These are phyloP conservation scores for Pythium folliculosum DNA, from an alignment of 352 stramenopile genomes.

Conservation along the genomic window DNA sequence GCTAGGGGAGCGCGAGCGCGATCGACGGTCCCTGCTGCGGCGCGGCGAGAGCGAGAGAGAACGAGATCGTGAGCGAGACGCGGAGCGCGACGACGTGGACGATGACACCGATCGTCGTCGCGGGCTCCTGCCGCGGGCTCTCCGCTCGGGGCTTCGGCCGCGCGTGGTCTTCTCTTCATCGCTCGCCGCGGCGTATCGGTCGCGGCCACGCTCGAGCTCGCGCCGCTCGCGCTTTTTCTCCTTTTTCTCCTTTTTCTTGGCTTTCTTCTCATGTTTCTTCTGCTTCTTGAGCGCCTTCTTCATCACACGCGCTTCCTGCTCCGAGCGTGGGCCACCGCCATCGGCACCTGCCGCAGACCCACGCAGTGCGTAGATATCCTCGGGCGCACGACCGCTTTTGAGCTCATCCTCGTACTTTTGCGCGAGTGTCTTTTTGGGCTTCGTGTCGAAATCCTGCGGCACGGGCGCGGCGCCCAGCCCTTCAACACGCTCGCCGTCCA, in stretches of 20 bases:
- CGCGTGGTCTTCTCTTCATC: constrained; percentile 1
- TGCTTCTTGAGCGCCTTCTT: constrained; percentile 61
- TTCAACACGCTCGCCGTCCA: constrained; percentile 82
- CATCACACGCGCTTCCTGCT: constrained; percentile 37
- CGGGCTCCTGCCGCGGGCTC: neutral
- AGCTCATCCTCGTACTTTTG: constrained; percentile 72
- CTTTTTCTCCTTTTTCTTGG: constrained; percentile 69
- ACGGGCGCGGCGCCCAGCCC: constrained; percentile 79
- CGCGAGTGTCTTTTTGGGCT: constrained; percentile 65
- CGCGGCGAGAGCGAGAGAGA: neutral
- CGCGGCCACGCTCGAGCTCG: neutral
- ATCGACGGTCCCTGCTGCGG: neutral
- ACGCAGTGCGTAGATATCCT: constrained; percentile 67
- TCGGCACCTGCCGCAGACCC: constrained; percentile 35
- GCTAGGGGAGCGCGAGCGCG: constrained; percentile 5
- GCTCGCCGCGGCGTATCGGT: neutral
- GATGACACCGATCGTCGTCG: constrained; percentile 6
- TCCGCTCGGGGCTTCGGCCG: constrained; percentile 3
- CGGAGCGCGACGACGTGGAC: neutral
- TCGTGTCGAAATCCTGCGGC: constrained; percentile 41
- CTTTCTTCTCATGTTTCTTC: constrained; percentile 62
- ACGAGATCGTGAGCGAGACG: constrained; percentile 15
- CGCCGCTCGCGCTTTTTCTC: constrained; percentile 53
- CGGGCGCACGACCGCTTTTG: constrained; percentile 40
- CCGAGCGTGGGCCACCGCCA: constrained; percentile 17